Evolutionary conservation across 23 red algal species (phyloP).

Genomic region (Pyropia yezoensis): DNA sequence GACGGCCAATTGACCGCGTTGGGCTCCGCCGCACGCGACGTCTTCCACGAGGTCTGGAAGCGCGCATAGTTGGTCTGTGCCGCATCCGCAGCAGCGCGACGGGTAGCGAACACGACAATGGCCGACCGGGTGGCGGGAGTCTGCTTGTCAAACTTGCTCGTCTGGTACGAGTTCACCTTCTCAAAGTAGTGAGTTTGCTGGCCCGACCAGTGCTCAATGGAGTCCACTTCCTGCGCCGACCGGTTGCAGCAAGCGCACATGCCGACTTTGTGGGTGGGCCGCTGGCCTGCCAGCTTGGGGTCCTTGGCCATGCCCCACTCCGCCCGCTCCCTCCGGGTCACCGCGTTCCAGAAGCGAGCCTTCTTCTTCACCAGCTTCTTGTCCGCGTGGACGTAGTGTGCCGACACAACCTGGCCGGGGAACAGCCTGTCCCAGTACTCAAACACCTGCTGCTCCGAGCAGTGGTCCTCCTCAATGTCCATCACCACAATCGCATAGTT

Average conservation of each 20-base stretch:
- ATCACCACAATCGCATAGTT: constrained; percentile 47
- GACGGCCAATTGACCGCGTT: constrained; percentile 43
- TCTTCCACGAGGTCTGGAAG: constrained; percentile 25
- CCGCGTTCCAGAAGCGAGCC: constrained; percentile 34
- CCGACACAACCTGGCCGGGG: constrained; percentile 23
- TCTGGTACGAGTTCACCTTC: constrained; percentile 28
- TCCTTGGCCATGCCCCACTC: constrained; percentile 41
- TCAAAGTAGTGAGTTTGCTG: constrained; percentile 30
- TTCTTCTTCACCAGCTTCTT: constrained; percentile 24
- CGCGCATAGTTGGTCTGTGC: constrained; percentile 37
- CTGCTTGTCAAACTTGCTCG: neutral
- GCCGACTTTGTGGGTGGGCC: constrained; percentile 46
- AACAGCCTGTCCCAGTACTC: constrained; percentile 52
- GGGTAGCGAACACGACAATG: constrained; percentile 38
- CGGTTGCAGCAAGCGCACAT: constrained; percentile 30
- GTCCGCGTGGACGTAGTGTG: constrained; percentile 20
- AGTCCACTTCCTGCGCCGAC: constrained; percentile 7
- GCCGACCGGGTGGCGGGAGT: constrained; percentile 20
- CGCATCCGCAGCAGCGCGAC: constrained; percentile 27
- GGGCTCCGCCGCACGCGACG: constrained; percentile 43
- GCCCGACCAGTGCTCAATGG: constrained; percentile 51
- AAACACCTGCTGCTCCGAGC: constrained; percentile 21
- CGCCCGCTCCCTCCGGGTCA: constrained; percentile 38
- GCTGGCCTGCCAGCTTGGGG: constrained; percentile 15
- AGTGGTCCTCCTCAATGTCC: constrained; percentile 24